These are phyloP conservation scores for Sugiyamaella sp. DNA, from an alignment of 1,139 yeast species.

Conservation along the genomic window DNA sequence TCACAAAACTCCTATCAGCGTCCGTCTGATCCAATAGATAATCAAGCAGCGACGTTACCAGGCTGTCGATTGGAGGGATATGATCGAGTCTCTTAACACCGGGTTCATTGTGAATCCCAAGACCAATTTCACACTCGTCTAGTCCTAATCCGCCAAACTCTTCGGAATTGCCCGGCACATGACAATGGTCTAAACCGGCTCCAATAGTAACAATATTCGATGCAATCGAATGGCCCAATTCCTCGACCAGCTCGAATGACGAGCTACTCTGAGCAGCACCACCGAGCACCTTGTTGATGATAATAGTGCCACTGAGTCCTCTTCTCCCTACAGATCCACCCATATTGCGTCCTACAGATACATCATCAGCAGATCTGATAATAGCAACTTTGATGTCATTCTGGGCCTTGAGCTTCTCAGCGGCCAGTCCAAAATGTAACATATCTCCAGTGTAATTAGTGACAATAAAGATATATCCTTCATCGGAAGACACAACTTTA, in stretches of 20 bases:
- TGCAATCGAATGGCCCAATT: slow-evolving; percentile 46
- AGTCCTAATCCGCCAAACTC: slow-evolving; percentile 30
- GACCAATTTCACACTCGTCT: slow-evolving; percentile 48
- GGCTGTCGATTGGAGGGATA: slow-evolving; percentile 50
- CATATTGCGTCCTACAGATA: slow-evolving; percentile 50
- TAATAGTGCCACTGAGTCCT: slow-evolving; percentile 52
- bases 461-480: slow-evolving; percentile 54
- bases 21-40: slow-evolving; percentile 46
- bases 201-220: slow-evolving; percentile 51
- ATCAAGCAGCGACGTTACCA: slow-evolving; percentile 46
- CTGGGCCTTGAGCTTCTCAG: slow-evolving; percentile 34
- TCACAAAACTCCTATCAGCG: slow-evolving; percentile 49
- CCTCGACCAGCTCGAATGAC: slow-evolving; percentile 44
- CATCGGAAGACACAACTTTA: slow-evolving; percentile 40
- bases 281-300: slow-evolving; percentile 51
- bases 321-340: slow-evolving; percentile 54
- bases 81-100: slow-evolving; percentile 44
- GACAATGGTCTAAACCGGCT: slow-evolving; percentile 57
- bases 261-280: slow-evolving; percentile 48
- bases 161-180: slow-evolving; percentile 52
- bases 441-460: slow-evolving; percentile 66
- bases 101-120: slow-evolving; percentile 60
- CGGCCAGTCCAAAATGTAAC: slow-evolving; percentile 58
- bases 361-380: slow-evolving; percentile 48
- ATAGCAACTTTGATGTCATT: slow-evolving; percentile 33